A percentile compares a stretch with the other conserved stretches of the same genome.
phyloP scores from a whole-genome alignment of 768 basidiomycete genomes.

The Pulveroboletus sp. region DNA sequence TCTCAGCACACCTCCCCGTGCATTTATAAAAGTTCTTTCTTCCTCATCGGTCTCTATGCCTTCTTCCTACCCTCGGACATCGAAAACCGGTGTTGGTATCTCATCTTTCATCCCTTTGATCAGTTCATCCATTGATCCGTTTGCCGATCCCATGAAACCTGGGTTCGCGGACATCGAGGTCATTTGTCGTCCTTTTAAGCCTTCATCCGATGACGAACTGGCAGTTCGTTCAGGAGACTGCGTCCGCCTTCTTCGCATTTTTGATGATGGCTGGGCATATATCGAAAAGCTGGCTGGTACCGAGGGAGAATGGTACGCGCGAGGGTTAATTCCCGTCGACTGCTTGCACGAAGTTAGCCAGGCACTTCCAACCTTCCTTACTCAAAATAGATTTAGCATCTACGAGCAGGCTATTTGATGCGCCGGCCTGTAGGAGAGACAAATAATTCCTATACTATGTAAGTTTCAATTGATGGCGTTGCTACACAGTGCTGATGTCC shows the following conservation, averaged over 20 bases:
- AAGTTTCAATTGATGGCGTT: background rate
- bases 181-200: constrained; percentile 52
- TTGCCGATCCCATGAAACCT: constrained; percentile 29
- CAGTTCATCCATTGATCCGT: constrained; percentile 27
- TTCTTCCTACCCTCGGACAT: constrained; percentile 9
- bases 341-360: constrained; percentile 52
- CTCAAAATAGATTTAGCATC: constrained; percentile 45
- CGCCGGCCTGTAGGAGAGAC: background rate
- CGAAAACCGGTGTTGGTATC: background rate
- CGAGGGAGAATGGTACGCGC: constrained; percentile 5
- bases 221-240: constrained; percentile 45
- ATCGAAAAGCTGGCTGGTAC: constrained; percentile 41
- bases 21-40: constrained; percentile 10
- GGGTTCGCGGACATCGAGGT: constrained; percentile 42
- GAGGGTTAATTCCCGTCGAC: constrained; percentile 63
- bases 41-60: constrained; percentile 11
- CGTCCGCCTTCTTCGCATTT: constrained; percentile 50
- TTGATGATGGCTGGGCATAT: constrained; percentile 70
- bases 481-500: background rate
- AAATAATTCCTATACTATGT: background rate
- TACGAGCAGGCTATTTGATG: constrained; percentile 13
- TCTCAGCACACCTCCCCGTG: constrained; percentile 13
- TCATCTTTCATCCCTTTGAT: background rate
- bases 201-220: constrained; percentile 58
- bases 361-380: constrained; percentile 45